Evolutionary conservation across 1,284 basidiomycete genomes (phyloP).

Genomic region (Cryptococcus sp.): DNA sequence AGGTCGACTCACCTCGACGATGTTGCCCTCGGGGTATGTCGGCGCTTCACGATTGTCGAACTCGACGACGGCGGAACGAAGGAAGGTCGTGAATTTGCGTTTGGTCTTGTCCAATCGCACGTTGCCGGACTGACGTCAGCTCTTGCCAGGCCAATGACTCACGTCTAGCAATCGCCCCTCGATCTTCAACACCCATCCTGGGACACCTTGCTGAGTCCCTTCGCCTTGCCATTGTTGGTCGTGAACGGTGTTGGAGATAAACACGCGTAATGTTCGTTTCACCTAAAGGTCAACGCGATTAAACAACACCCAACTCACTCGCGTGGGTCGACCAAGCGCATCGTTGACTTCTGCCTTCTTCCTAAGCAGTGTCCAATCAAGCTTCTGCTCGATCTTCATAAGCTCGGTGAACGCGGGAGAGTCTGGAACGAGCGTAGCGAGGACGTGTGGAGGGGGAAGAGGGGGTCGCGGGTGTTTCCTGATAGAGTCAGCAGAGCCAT

Average conservation of each 20-base stretch:
- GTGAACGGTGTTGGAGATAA: constrained; percentile 83
- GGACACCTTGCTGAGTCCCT: constrained; percentile 64
- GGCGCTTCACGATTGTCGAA: constrained; percentile 75
- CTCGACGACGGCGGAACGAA: constrained; percentile 83
- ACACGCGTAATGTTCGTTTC: constrained; percentile 81
- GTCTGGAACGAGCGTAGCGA: constrained; percentile 62
- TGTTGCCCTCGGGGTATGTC: constrained; percentile 69
- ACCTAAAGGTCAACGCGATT: constrained; percentile 58
- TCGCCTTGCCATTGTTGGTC: constrained; percentile 70
- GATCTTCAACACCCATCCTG: constrained; percentile 85
- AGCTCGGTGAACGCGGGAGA: constrained; percentile 84
- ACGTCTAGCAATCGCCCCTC: constrained; percentile 78
- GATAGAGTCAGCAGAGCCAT: not conserved
- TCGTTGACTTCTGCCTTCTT: constrained; percentile 90
- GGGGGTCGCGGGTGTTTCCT: constrained; percentile 46
- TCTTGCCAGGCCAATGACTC: constrained; percentile 21
- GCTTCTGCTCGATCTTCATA: constrained; percentile 81
- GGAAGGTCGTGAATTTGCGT: constrained; percentile 81
- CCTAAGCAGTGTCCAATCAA: constrained; percentile 93
- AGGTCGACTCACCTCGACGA: constrained; percentile 47
- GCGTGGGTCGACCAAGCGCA: constrained; percentile 59
- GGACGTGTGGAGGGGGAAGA: constrained; percentile 52
- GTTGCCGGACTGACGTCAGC: constrained; percentile 55
- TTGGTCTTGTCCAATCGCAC: constrained; percentile 69
- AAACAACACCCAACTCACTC: constrained; percentile 37